Evolutionary conservation across 345 rosid genomes (phyloP).

Genomic region (Salix exigua): DNA sequence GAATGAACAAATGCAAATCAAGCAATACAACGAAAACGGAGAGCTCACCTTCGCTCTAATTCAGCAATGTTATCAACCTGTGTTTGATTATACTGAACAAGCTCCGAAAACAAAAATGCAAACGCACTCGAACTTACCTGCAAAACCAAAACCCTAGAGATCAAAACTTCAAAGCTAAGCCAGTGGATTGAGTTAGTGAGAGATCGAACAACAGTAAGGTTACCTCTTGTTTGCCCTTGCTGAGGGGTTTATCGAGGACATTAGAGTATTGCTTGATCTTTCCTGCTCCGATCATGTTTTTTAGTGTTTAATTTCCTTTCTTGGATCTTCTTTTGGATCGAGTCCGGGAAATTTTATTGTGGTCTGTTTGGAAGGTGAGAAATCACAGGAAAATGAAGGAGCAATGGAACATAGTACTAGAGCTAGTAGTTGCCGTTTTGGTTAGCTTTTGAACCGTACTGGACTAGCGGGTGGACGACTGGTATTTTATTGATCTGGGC

Average conservation of each 20-base stretch:
- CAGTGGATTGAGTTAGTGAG: background rate
- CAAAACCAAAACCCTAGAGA: slow-evolving; percentile 23
- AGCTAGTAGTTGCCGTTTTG: background rate
- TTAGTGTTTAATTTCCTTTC: background rate
- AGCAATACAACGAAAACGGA: background rate
- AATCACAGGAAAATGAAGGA: background rate
- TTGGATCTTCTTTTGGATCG: background rate
- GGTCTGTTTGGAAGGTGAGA: slow-evolving; percentile 1
- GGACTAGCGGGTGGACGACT: background rate
- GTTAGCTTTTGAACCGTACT: background rate
- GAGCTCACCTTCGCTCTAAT: slow-evolving; percentile 72
- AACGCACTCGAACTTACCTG: slow-evolving; percentile 45
- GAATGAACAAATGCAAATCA: background rate
- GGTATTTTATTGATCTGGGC: background rate
- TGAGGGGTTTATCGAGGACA: slow-evolving; percentile 90
- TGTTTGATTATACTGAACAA: slow-evolving; percentile 94
- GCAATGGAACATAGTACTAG: no score
- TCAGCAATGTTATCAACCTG: slow-evolving; percentile 96
- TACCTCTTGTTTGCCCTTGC: slow-evolving; percentile 99
- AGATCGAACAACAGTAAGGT: slow-evolving; percentile 7
- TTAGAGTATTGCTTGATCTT: slow-evolving; percentile 94
- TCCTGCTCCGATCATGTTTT: slow-evolving; percentile 83
- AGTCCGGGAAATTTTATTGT: background rate
- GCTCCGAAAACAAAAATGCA: slow-evolving; percentile 62
- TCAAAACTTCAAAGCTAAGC: background rate